phyloP scores from a whole-genome alignment of 768 basidiomycete species.

The Mycena indigotica region DNA sequence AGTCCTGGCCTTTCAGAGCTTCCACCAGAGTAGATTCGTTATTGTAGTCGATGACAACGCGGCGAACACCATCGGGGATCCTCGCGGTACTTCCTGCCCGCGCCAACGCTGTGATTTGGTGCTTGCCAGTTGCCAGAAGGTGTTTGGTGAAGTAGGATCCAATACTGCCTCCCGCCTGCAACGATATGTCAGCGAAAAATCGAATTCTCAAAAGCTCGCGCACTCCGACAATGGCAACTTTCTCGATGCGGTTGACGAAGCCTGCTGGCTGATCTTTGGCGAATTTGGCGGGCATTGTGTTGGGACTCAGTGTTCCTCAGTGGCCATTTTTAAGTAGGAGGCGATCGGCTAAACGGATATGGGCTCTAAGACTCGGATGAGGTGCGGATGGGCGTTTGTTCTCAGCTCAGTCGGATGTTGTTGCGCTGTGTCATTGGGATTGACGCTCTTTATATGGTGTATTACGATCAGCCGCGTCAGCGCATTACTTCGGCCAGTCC shows the following conservation, averaged over 20 bases:
- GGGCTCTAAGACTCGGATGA: too few relatives aligned
- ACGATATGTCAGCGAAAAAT: background rate
- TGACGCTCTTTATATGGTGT: too few relatives aligned
- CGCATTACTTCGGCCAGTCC: too few relatives aligned
- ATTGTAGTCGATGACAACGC: background rate
- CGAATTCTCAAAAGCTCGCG: background rate
- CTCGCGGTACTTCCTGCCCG: background rate
- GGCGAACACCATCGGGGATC: background rate
- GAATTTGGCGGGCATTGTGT: background rate
- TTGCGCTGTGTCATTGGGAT: too few relatives aligned
- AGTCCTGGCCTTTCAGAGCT: background rate
- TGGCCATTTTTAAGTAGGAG: too few relatives aligned
- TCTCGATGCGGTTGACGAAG: constrained; percentile 1
- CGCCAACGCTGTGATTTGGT: background rate
- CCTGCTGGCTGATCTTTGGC: background rate
- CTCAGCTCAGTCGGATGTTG: too few relatives aligned
- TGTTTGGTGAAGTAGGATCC: background rate
- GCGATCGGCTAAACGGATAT: too few relatives aligned
- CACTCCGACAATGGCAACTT: background rate
- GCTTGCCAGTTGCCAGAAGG: background rate
- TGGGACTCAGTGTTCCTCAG: background rate
- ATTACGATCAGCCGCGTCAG: too few relatives aligned
- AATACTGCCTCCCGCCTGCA: background rate
- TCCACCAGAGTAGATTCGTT: background rate
- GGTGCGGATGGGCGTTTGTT: too few relatives aligned